Evolutionary conservation across 768 basidiomycete species (phyloP).

Genomic region (Coprinopsis strossmayeri): DNA sequence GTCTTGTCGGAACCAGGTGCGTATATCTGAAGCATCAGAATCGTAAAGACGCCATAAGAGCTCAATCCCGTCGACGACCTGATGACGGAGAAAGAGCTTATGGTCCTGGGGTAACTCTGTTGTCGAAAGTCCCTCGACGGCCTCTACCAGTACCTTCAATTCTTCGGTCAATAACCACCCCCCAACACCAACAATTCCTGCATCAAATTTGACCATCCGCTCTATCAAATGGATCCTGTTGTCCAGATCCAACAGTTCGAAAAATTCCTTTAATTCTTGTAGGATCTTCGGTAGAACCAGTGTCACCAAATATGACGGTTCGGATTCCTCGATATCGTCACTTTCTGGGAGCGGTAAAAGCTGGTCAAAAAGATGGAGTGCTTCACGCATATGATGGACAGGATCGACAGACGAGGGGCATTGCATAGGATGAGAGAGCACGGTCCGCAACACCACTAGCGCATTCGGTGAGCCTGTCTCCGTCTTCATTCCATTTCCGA

Average conservation of each 20-base stretch:
- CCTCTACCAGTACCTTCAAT: conserved; percentile 40
- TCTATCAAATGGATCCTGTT: conserved; percentile 46
- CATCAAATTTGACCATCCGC: conserved; percentile 52
- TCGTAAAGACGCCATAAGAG: conserved; percentile 42
- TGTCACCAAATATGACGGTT: conserved; percentile 41
- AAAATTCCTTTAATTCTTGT: conserved; percentile 47
- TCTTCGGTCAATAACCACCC: conserved; percentile 71
- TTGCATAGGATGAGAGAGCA: conserved; percentile 44
- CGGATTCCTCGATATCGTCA: conserved; percentile 10
- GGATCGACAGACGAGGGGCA: conserved; percentile 43
- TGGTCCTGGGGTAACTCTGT: conserved; percentile 23
- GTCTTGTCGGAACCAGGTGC: conserved; percentile 34
- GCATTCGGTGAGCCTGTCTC: conserved; percentile 34
- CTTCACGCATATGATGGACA: conserved; percentile 45
- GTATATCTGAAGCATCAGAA: conserved; percentile 23
- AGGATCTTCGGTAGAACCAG: conserved; percentile 53
- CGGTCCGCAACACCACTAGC: conserved; percentile 46
- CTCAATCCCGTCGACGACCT: conserved; percentile 42
- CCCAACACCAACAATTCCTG: conserved; percentile 47
- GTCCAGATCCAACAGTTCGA: conserved; percentile 49
- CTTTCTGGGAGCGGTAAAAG: conserved; percentile 38
- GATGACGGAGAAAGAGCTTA: conserved; percentile 36
- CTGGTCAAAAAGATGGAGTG: conserved; percentile 49
- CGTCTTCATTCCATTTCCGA: conserved; percentile 21
- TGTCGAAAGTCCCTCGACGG: conserved; percentile 26